Evolutionary conservation across 2,329 filamentous ascomycete genomes (phyloP), one percentile per base, ranked within the genome.

Genomic region (Venturiaceae sp.): DNA sequence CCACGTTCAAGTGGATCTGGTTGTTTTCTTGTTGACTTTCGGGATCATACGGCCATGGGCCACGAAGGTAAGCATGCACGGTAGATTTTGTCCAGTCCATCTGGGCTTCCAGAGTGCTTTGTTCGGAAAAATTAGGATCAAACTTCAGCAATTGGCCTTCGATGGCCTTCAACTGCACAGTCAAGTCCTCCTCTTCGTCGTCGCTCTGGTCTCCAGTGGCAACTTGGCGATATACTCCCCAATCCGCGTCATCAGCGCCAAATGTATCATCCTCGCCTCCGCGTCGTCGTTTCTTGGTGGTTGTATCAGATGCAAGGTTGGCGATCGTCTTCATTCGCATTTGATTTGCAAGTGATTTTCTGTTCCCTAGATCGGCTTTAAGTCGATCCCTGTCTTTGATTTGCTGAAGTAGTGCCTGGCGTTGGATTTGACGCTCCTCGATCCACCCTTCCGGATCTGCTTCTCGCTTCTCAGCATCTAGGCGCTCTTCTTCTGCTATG

Each of bases 311-410:
- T 3, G 94, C 94, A 1, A 99, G 85, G 68, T 96, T 96, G 60
- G 94, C 94, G 60, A 99, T 91, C 55, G 87, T 92, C 75, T 97
- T 97, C 94, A 99, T 99, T 62, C 94, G 88, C 74, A 95, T 95
- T 72, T 97, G 92, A 59, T 88, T 94, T 8, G 94, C 94, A 21
- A 96, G 84, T 0, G 92, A 96, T 72, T 99, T 99, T 68, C 94
- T 88, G 73, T 97, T 97, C 59, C 92, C 92, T 1, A 96, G 82
- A 68, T 99, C 94, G 46, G 91, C 90, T 75, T 96, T 96, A 61
- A 96, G 82, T 19, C 92, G 84, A 67, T 97, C 91, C 56, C 91
- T 86, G 65, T 97, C 92, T 72, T 95, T 96, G 72, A 99, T 95
- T 72, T 85, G 90, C 66, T 90, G 78, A 7, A 87, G 80, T 2